Conservation (phyloP, 805 yeast genomes). For the Ogataea pilisensis region DNA sequence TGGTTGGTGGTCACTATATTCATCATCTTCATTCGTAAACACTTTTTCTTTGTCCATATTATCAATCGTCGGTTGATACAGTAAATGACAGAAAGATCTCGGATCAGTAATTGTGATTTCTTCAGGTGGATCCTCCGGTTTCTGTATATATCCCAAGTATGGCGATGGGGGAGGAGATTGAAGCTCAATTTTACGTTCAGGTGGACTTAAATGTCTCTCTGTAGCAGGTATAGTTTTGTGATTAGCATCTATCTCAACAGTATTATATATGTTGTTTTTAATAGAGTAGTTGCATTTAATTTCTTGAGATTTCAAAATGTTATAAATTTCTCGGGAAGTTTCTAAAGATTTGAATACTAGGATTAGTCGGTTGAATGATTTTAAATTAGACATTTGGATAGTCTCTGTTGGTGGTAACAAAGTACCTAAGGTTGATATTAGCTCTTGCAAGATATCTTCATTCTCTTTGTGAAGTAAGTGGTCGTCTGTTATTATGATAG, state of each 20-base stretch:
- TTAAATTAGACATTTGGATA: conserved; percentile 20
- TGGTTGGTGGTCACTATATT: conserved; percentile 1
- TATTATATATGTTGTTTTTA: conserved; percentile 14
- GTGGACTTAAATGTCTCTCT: conserved; percentile 17
- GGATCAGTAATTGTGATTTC: conserved; percentile 29
- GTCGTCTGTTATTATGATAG: conserved; percentile 27
- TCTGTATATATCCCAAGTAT: conserved; percentile 28
- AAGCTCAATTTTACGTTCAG: conserved; percentile 27
- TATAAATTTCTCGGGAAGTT: conserved; percentile 13
- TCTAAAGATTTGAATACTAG: conserved; percentile 21
- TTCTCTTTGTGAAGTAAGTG: conserved; percentile 16
- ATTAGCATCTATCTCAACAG: background rate
- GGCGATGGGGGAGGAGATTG: conserved; percentile 36
- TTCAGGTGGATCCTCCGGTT: conserved; percentile 33
- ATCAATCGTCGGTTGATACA: conserved; percentile 25
- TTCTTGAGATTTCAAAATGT: conserved; percentile 13
- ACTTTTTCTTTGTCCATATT: conserved; percentile 16
- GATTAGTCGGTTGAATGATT: conserved; percentile 25
- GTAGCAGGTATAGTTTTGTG: background rate
- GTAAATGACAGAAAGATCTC: conserved; percentile 24
- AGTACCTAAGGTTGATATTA: conserved; percentile 14
- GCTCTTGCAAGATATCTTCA: conserved; percentile 14
- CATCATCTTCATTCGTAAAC: conserved; percentile 5
- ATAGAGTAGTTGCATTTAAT: conserved; percentile 22
- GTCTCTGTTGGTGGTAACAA: conserved; percentile 16